Evolutionary conservation across 2,329 filamentous ascomycete genomes (phyloP).

Genomic region (Botrytis tulipae): DNA sequence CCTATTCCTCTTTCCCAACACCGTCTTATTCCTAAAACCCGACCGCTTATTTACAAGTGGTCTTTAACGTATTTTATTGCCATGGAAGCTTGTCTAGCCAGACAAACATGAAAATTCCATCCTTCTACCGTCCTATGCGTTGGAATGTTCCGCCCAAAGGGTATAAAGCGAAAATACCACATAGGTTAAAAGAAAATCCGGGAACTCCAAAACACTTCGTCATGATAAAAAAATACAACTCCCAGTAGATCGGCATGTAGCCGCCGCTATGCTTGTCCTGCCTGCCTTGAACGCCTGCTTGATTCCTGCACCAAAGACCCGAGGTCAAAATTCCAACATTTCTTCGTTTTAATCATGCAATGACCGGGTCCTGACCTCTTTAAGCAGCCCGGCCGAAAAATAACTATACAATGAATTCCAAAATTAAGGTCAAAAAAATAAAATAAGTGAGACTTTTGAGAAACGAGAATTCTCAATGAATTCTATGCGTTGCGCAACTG

Average conservation of each 20-base stretch:
- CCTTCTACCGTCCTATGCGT: constrained; percentile 14
- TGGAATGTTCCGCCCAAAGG: not conserved
- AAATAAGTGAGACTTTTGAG: not conserved
- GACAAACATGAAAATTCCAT: not conserved
- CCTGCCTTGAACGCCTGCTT: not conserved
- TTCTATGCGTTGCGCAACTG: not conserved
- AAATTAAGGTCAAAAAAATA: not conserved
- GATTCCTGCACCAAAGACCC: not conserved
- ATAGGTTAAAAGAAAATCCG: not conserved
- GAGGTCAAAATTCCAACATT: not conserved
- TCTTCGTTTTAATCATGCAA: constrained; percentile 7
- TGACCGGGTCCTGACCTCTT: not conserved
- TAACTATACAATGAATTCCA: constrained; percentile 7
- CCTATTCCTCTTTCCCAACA: not conserved
- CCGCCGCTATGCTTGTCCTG: not conserved
- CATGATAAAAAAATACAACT: not conserved
- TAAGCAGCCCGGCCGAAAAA: not conserved
- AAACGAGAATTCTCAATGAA: not conserved
- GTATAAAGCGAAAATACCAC: constrained; percentile 12
- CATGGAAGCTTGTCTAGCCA: constrained; percentile 1
- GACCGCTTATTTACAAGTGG: not conserved
- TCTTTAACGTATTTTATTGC: constrained; percentile 13
- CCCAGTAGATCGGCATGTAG: not conserved
- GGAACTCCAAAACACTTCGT: not conserved
- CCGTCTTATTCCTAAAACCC: not conserved